A percentile compares a stretch with the other conserved stretches of the same genome.
Conservation (phyloP, 2,329 filamentous ascomycete species). For the Colletotrichum plurivorum region DNA sequence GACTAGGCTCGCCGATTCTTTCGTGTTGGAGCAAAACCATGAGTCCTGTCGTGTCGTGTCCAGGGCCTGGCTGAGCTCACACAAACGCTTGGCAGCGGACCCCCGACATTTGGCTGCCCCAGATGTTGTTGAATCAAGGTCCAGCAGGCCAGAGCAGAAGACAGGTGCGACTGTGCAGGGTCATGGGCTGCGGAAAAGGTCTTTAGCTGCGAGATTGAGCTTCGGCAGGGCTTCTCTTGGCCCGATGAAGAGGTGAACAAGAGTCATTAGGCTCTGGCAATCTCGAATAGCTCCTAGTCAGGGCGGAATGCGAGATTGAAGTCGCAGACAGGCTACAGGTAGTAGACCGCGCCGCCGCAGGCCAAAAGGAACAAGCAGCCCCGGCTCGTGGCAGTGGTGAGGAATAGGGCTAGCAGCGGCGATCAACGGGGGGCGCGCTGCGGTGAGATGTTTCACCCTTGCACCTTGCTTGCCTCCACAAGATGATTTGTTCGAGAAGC, state of each 20-base stretch:
- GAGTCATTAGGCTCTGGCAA: constrained; percentile 6
- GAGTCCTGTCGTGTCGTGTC: constrained; percentile 8
- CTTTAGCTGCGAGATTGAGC: constrained; percentile 29
- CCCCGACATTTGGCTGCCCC: background rate
- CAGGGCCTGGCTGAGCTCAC: background rate
- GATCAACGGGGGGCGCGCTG: constrained; percentile 22
- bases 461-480: constrained; percentile 15
- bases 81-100: constrained; percentile 7
- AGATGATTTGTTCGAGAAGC: constrained; percentile 37
- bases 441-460: constrained; percentile 26
- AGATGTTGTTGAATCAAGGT: constrained; percentile 1
- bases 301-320: background rate
- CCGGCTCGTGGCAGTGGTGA: constrained; percentile 11
- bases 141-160: no score
- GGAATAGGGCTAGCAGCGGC: constrained; percentile 19
- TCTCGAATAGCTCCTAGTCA: constrained; percentile 9
- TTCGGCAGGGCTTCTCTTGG: constrained; percentile 9
- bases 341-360: background rate
- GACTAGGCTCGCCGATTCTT: background rate
- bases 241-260: background rate
- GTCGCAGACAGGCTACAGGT: background rate
- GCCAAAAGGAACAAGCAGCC: constrained; percentile 5
- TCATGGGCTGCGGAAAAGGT: constrained; percentile 20
- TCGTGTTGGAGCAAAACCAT: background rate
- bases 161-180: constrained; percentile 10